Base-by-base conservation (phyloP, 2,329 filamentous ascomycete genomes). In the Ciborinia camelliae region DNA sequence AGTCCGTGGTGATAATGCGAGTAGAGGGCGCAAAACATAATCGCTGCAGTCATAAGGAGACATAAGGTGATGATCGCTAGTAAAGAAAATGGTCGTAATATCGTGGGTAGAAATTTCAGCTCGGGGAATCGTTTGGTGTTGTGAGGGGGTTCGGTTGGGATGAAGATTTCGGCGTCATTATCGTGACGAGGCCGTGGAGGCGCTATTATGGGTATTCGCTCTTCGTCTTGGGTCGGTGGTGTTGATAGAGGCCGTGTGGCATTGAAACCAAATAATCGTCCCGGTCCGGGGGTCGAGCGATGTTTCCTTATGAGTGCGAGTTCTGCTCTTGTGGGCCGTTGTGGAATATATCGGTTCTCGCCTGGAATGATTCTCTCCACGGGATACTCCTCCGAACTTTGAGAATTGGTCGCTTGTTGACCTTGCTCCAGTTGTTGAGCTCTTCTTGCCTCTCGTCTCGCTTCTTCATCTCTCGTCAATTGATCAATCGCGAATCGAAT, bases 401-500 rank as follows among this genome's bases (percentile, higher is more conserved):
- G 76, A 53, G 61, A 75, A 75, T 78, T 75, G 72, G 61, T 84
- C 81, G 69, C 83, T 78, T 48, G 30, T 39, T 62, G 63, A 26
- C 63, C 81, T 79, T 63, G 82, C 28, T 79, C 12, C 83, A 58
- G 20, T 43, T 50, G 53, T 35, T 57, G 51, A 81, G 65, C 80
- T 7, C 30, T 63, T 20, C 41, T 64, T 58, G 30, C 53, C 32
- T 45, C 39, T 23, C 50, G 51, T 78, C 81, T 79, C 7, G 86
- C 81, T 66, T 90, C 86, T 65, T 88, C 88, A 72, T 90, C 86
- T 55, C 89, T 82, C 7, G 92, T 96, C 70, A 98, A 80, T 68
- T 94, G 91, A 68, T 96, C 90, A 68, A 98, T 86, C 48, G 94
- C 93, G 75, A 95, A 96, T 68, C 90, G 90, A 68, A 97, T 91